Conservation (phyloP, 345 rosid species). For the Citrus maxima region DNA sequence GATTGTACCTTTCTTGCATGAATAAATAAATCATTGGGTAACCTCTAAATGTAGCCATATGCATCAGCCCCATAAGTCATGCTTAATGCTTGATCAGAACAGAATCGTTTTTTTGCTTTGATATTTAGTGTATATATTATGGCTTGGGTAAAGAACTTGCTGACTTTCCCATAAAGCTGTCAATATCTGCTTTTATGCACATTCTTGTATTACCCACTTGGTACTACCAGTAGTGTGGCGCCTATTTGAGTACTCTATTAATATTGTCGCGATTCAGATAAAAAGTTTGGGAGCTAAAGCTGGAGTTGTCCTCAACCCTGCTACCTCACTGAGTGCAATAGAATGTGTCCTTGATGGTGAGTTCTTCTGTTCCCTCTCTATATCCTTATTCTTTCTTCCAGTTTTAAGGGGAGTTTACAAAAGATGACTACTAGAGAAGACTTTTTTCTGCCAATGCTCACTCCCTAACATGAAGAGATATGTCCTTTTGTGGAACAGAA, state of each 20-base stretch:
- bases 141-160: not conserved
- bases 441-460: not conserved
- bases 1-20: not conserved
- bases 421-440: not conserved
- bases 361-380: slow-evolving; percentile 20
- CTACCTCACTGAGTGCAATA: slow-evolving; percentile 74
- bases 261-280: slow-evolving; percentile 43
- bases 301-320: slow-evolving; percentile 97
- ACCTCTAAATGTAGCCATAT: not conserved
- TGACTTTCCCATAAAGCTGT: slow-evolving; percentile 6
- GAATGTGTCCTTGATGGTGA: slow-evolving; percentile 91
- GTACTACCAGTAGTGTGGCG: slow-evolving; percentile 4
- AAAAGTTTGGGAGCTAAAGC: slow-evolving; percentile 93
- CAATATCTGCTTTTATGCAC: slow-evolving; percentile 2
- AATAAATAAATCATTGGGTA: not conserved
- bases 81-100: not conserved
- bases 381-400: not conserved
- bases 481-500: not conserved
- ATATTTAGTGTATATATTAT: not conserved
- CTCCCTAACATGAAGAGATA: not conserved
- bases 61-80: not conserved
- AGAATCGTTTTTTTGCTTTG: not conserved
- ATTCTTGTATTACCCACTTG: not conserved
- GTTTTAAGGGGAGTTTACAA: not conserved
- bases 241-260: not conserved